phyloP scores from a whole-genome alignment of 805 yeast genomes.

The Kregervanrija fluxuum region DNA sequence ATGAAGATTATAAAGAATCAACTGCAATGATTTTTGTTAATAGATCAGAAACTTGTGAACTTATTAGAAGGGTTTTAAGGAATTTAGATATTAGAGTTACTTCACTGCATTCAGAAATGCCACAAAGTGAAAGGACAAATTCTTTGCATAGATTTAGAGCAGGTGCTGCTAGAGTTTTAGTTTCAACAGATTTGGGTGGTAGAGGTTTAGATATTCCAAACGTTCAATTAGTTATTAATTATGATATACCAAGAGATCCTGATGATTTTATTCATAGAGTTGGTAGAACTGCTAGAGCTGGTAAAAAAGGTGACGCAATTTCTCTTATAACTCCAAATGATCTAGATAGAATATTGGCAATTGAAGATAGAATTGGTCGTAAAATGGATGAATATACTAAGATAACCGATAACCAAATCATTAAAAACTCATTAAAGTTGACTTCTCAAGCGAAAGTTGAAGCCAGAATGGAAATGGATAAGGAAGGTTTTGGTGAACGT shows the following conservation, averaged over 20 bases:
- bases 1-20: conserved; percentile 53
- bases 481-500: conserved; percentile 75
- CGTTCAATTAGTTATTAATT: conserved; percentile 70
- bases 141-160: conserved; percentile 91
- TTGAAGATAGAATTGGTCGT: conserved; percentile 75
- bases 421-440: conserved; percentile 59
- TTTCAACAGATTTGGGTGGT: conserved; percentile 94
- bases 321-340: conserved; percentile 83
- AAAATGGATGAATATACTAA: conserved; percentile 72
- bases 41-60: conserved; percentile 84
- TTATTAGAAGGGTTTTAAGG: conserved; percentile 68
- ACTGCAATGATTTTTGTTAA: conserved; percentile 88
- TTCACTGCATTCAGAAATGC: conserved; percentile 90
- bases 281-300: conserved; percentile 98
- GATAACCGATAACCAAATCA: conserved; percentile 70
- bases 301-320: conserved; percentile 77
- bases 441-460: conserved; percentile 84
- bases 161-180: conserved; percentile 83
- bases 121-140: conserved; percentile 84
- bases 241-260: conserved; percentile 78
- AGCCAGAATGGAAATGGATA: conserved; percentile 89
- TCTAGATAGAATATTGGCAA: conserved; percentile 70
- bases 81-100: conserved; percentile 74
- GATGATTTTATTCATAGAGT: conserved; percentile 83
- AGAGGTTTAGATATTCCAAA: conserved; percentile 82